Evolutionary conservation across 768 basidiomycete genomes (phyloP).

Genomic region (Mycena maculata): DNA sequence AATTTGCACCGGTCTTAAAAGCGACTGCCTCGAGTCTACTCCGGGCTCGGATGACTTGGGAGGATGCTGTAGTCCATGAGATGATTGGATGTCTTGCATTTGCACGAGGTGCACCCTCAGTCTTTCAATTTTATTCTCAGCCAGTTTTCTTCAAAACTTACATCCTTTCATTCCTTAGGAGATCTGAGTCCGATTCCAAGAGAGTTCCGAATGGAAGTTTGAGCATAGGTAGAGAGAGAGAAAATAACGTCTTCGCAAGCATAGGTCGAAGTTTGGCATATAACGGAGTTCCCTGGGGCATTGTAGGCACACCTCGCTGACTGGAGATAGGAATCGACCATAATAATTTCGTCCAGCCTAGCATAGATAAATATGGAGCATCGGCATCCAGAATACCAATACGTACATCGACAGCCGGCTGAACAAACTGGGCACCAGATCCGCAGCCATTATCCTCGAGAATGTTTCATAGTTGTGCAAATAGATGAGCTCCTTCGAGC

Average conservation of each 20-base stretch:
- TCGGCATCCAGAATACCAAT: slow-evolving; percentile 32
- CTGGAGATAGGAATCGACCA: slow-evolving; percentile 87
- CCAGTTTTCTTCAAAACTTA: no score
- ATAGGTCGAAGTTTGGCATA: slow-evolving; percentile 64
- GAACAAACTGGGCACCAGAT: slow-evolving; percentile 71
- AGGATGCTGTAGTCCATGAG: no score
- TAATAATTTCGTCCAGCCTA: slow-evolving; percentile 77
- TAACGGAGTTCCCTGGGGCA: slow-evolving; percentile 45
- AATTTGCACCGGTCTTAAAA: no score
- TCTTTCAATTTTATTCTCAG: no score
- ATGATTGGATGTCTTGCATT: no score
- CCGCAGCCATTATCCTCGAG: slow-evolving; percentile 69
- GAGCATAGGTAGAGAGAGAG: slow-evolving; percentile 70
- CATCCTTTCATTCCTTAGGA: no score
- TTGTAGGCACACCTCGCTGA: slow-evolving; percentile 50
- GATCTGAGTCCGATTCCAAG: no score
- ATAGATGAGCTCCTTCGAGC: background rate
- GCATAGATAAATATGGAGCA: slow-evolving; percentile 17
- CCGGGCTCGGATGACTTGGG: no score
- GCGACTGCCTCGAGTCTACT: no score
- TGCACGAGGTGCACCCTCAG: no score
- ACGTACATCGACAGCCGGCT: slow-evolving; percentile 70
- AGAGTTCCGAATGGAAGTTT: slow-evolving; percentile 61
- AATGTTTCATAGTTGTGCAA: slow-evolving; percentile 68
- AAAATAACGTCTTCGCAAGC: slow-evolving; percentile 70